A percentile compares a stretch with the other conserved stretches of the same genome.
phyloP scores from a whole-genome alignment of 371 early-diverging fungal species.

The Choanephora cucurbitarum region DNA sequence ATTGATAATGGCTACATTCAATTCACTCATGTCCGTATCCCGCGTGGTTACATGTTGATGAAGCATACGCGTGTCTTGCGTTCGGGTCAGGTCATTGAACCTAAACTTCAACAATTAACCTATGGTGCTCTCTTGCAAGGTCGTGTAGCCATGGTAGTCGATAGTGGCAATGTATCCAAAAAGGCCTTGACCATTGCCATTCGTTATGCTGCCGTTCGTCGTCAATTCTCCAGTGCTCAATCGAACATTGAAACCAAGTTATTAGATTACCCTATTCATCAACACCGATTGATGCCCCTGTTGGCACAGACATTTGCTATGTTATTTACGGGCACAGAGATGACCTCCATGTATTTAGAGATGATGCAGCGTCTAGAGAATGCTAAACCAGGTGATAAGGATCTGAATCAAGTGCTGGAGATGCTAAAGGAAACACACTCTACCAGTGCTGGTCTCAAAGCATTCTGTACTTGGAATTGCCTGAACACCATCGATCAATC shows the following conservation, averaged over 20 bases:
- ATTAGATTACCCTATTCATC: slow-evolving; percentile 91
- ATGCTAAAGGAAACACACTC: slow-evolving; percentile 90
- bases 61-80: slow-evolving; percentile 91
- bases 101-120: slow-evolving; percentile 61
- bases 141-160: slow-evolving; percentile 89
- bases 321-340: slow-evolving; percentile 86
- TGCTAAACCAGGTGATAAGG: slow-evolving; percentile 65
- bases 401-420: slow-evolving; percentile 69
- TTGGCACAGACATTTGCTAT: slow-evolving; percentile 91
- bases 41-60: slow-evolving; percentile 84
- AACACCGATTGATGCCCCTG: slow-evolving; percentile 88
- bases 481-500: slow-evolving; percentile 88
- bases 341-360: slow-evolving; percentile 71
- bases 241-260: slow-evolving; percentile 76
- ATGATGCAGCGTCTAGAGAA: slow-evolving; percentile 76
- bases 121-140: slow-evolving; percentile 90
- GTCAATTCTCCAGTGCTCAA: slow-evolving; percentile 71
- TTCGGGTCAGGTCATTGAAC: slow-evolving; percentile 73
- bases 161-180: slow-evolving; percentile 86
- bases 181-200: slow-evolving; percentile 90
- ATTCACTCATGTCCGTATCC: slow-evolving; percentile 81
- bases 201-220: slow-evolving; percentile 89
- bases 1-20: slow-evolving; percentile 88
- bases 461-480: slow-evolving; percentile 92
- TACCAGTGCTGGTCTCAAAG: slow-evolving; percentile 90